A percentile compares a stretch with the other conserved stretches of the same genome.
phyloP scores from a whole-genome alignment of 768 basidiomycete genomes.

The Saitozyma sp. region DNA sequence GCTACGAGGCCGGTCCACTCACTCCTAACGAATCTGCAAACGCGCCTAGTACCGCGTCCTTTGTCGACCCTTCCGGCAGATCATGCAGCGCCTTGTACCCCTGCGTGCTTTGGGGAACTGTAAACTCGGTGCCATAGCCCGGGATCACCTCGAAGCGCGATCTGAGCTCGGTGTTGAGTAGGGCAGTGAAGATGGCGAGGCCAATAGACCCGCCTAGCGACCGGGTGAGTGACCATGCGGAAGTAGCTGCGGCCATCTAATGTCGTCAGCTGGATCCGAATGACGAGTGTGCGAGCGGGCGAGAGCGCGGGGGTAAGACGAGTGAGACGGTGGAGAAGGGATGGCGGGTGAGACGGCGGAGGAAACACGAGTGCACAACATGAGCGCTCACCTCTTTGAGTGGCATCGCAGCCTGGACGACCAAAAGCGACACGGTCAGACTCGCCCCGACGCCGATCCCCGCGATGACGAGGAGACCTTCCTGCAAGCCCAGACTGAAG shows the following conservation, averaged over 20 bases:
- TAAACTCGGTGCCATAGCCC: conserved; percentile 45
- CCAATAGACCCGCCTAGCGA: conserved; percentile 34
- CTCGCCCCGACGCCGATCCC: conserved; percentile 44
- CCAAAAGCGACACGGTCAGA: conserved; percentile 36
- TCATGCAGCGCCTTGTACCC: conserved; percentile 43
- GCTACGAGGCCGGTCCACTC: neutral
- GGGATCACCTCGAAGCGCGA: conserved; percentile 36
- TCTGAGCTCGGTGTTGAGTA: conserved; percentile 43
- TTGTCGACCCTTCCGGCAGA: conserved; percentile 39
- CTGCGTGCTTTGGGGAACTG: conserved; percentile 33
- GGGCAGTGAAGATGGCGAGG: conserved; percentile 44
- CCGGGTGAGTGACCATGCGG: conserved; percentile 36
- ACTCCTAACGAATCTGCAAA: conserved; percentile 45
- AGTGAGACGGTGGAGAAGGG: neutral
- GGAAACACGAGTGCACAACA: too few relatives aligned
- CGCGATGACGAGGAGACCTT: conserved; percentile 37
- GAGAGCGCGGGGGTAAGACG: neutral
- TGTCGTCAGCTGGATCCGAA: neutral
- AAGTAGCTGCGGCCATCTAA: conserved; percentile 33
- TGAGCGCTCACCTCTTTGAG: conserved; percentile 50
- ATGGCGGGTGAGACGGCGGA: too few relatives aligned
- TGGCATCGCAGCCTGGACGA: conserved; percentile 51
- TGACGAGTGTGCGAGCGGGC: neutral
- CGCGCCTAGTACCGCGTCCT: conserved; percentile 38
- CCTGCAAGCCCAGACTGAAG: conserved; percentile 24